phyloP scores from a whole-genome alignment of 2,329 filamentous ascomycete species.

The Exophiala bonariae region DNA sequence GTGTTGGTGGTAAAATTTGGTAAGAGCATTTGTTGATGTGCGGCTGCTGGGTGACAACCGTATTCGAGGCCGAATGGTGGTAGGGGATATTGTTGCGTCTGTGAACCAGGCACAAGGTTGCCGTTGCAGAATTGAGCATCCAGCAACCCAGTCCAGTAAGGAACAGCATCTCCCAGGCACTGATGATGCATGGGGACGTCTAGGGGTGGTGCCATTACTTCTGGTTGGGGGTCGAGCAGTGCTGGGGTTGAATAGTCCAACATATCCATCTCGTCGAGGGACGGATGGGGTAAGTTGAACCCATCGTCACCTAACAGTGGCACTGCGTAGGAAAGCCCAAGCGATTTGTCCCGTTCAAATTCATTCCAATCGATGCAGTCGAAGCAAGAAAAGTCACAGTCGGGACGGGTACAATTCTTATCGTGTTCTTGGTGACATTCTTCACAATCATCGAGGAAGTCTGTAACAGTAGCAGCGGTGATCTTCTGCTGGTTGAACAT shows the following conservation, averaged over 20 bases:
- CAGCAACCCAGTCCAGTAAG: slow-evolving; percentile 17
- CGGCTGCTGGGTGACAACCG: slow-evolving; percentile 23
- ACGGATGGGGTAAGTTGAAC: slow-evolving; percentile 1
- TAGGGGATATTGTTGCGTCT: slow-evolving; percentile 15
- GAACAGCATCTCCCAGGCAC: slow-evolving; percentile 16
- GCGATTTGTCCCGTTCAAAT: slow-evolving; percentile 24
- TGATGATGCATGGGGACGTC: slow-evolving; percentile 28
- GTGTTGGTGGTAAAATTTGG: not conserved
- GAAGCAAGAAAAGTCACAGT: slow-evolving; percentile 28
- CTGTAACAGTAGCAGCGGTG: not conserved
- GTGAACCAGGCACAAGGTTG: not conserved
- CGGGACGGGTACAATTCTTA: slow-evolving; percentile 22
- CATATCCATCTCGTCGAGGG: slow-evolving; percentile 9
- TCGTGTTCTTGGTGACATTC: slow-evolving; percentile 24
- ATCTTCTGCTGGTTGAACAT: slow-evolving; percentile 13
- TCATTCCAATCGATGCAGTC: slow-evolving; percentile 28
- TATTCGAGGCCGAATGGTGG: slow-evolving; percentile 19
- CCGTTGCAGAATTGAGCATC: slow-evolving; percentile 19
- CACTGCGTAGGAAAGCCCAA: slow-evolving; percentile 24
- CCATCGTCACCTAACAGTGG: slow-evolving; percentile 15
- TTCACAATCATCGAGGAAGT: slow-evolving; percentile 23
- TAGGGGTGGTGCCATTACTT: slow-evolving; percentile 14
- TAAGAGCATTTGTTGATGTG: slow-evolving; percentile 15
- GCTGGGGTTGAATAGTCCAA: slow-evolving; percentile 7
- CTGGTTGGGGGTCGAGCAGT: slow-evolving; percentile 1